Evolutionary conservation across 495 filamentous ascomycete species (phyloP), one percentile per base, ranked within the genome.

Genomic region (Poronia punctata): DNA sequence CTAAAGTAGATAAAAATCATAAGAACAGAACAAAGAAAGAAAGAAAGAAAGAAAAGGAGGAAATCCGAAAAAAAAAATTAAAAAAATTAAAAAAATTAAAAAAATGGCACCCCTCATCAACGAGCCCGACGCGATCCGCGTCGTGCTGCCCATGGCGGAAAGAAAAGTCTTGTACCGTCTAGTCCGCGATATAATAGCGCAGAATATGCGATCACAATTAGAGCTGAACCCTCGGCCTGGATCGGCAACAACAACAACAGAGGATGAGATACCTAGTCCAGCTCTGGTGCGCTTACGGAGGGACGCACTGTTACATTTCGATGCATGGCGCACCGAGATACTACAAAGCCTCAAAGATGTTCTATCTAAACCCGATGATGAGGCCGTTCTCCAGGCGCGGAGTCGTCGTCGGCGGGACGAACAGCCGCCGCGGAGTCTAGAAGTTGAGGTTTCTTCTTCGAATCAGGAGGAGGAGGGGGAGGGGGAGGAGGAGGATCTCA

Each of bases 41-140:
- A n/a, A n/a, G n/a, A n/a, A n/a, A n/a, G n/a, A n/a, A n/a, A 32
- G 29, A 32, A 11, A 3, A 32, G 29, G 14, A 32, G 14, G 14
- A 15, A 17, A 10, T 3, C 28, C 12, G 10, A 12, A 17, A 33
- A 27, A 11, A 4, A n/a, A n/a, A n/a, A n/a, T n/a, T n/a, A n/a
- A n/a, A n/a, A n/a, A n/a, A n/a, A n/a, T n/a, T n/a, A n/a, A n/a
- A n/a, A n/a, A n/a, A n/a, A n/a, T n/a, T n/a, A n/a, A n/a, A n/a
- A n/a, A n/a, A n/a, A 71, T 71, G 67, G 66, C 67, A 31, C 68
- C 66, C 25, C 59, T 67, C 17, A 64, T 57, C 20, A 61, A 22
- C 21, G 68, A 71, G 24, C 68, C 68, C 11, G 57, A 65, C 33
- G 65, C 65, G 22, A 34, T 71, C 18, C 62, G 66, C n/a, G 46